Evolutionary conservation across 495 filamentous ascomycete species (phyloP).

Genomic region (Acidiella bohemica): DNA sequence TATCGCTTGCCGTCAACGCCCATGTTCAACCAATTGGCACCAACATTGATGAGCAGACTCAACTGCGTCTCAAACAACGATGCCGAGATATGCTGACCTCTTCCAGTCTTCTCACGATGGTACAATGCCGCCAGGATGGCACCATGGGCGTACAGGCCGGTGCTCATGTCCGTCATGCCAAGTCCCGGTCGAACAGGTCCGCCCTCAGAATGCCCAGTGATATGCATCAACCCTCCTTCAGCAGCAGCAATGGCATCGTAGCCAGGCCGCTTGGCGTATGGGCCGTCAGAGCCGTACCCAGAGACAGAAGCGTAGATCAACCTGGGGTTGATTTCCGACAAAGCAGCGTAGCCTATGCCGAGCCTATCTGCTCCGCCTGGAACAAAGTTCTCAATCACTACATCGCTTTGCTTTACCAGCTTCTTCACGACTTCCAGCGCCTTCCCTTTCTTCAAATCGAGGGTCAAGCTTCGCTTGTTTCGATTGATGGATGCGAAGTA

Average conservation of each 20-base stretch:
- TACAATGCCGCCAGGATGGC: constrained; percentile 24
- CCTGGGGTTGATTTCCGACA: constrained; percentile 21
- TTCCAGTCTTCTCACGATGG: constrained; percentile 23
- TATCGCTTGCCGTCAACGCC: constrained; percentile 24
- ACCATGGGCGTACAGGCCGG: constrained; percentile 27
- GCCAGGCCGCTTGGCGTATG: constrained; percentile 24
- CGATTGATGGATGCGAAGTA: constrained; percentile 23
- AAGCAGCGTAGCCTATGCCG: constrained; percentile 20
- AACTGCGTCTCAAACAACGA: constrained; percentile 27
- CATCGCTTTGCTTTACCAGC: constrained; percentile 22
- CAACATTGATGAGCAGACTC: constrained; percentile 24
- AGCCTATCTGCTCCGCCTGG: constrained; percentile 24
- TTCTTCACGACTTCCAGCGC: constrained; percentile 14
- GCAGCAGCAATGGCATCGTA: constrained; percentile 25
- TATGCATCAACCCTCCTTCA: constrained; percentile 29
- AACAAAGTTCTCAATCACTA: constrained; percentile 29
- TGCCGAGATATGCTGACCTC: constrained; percentile 25
- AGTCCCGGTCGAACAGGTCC: constrained; percentile 26
- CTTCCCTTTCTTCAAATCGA: constrained; percentile 19
- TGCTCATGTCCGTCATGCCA: constrained; percentile 27
- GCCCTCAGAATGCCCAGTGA: constrained; percentile 26
- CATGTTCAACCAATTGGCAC: constrained; percentile 25
- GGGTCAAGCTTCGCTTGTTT: constrained; percentile 20
- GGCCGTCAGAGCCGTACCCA: constrained; percentile 26
- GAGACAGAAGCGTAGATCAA: constrained; percentile 27